Percentiles rank a stretch among this genome's conserved stretches.
Conservation (phyloP, 352 stramenopile species). For the Pythium aristosporum region DNA sequence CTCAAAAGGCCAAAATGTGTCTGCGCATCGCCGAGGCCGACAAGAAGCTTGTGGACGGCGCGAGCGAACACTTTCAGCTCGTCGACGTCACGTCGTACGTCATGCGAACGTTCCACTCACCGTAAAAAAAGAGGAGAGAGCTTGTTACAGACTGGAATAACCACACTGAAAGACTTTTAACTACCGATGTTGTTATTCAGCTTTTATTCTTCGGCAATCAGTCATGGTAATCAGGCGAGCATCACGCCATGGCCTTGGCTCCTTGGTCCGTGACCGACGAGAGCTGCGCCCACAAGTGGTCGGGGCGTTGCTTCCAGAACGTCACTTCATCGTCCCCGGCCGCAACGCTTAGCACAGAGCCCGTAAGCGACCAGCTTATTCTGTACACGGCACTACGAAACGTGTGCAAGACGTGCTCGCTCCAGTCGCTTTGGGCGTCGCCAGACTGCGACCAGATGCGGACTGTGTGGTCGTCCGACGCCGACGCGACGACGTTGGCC, state of each 20-base stretch:
- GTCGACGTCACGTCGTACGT: constrained; percentile 92
- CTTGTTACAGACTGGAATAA: background rate
- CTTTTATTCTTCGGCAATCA: background rate
- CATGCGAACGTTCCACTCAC: constrained; percentile 69
- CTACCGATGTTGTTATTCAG: background rate
- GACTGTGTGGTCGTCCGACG: constrained; percentile 83
- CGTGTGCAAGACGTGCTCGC: constrained; percentile 56
- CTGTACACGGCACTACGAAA: constrained; percentile 76
- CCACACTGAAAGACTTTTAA: too few species aligned
- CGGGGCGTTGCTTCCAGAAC: constrained; percentile 76
- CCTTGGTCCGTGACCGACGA: constrained; percentile 75
- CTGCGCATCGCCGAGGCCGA: constrained; percentile 95
- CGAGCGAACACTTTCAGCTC: constrained; percentile 96
- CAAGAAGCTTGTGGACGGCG: constrained; percentile 95
- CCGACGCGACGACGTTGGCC: constrained; percentile 75
- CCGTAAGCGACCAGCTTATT: constrained; percentile 83
- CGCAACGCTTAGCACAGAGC: constrained; percentile 60
- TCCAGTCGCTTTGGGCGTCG: constrained; percentile 62
- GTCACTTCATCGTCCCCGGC: constrained; percentile 72
- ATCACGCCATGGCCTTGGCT: constrained; percentile 32
- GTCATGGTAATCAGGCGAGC: too few species aligned
- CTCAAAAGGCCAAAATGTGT: constrained; percentile 93
- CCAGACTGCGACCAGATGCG: constrained; percentile 72
- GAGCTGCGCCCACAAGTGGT: constrained; percentile 66
- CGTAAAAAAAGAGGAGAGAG: constrained; percentile 10